A percentile compares a stretch with the other conserved stretches of the same genome.
Evolutionary conservation across 106 monocot species (phyloP).

Genomic region (Dendrobium officinale): DNA sequence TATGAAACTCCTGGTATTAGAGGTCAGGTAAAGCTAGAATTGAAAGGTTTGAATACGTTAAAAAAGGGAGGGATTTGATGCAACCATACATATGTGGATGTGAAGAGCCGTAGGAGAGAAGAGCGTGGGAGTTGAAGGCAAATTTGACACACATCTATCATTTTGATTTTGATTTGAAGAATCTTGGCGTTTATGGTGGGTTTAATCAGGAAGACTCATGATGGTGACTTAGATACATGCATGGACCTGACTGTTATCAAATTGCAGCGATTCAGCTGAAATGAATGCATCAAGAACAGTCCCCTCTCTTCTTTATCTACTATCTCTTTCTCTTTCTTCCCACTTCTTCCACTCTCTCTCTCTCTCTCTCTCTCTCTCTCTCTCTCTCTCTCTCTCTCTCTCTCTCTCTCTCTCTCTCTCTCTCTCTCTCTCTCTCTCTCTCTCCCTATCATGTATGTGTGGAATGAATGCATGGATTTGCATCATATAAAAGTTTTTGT

Average conservation of each 20-base stretch:
- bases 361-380: no score
- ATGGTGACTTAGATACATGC: neutral
- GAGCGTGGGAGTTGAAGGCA: neutral
- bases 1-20: neutral
- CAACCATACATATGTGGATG: neutral
- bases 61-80: neutral
- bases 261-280: neutral
- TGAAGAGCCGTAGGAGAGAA: neutral
- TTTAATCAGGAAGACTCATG: neutral
- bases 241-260: neutral
- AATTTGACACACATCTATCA: slow-evolving; percentile 4
- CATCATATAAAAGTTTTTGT: no score
- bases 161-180: neutral
- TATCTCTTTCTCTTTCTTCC: no score
- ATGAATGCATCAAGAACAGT: no score
- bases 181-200: slow-evolving; percentile 5
- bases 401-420: no score
- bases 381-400: no score
- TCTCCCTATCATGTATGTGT: no score
- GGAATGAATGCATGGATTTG: no score
- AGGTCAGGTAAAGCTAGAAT: neutral
- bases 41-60: neutral
- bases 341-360: no score
- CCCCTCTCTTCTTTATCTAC: no score
- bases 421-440: no score